phyloP scores from a whole-genome alignment of 1,284 basidiomycete genomes.

The Trichosporon sp. region DNA sequence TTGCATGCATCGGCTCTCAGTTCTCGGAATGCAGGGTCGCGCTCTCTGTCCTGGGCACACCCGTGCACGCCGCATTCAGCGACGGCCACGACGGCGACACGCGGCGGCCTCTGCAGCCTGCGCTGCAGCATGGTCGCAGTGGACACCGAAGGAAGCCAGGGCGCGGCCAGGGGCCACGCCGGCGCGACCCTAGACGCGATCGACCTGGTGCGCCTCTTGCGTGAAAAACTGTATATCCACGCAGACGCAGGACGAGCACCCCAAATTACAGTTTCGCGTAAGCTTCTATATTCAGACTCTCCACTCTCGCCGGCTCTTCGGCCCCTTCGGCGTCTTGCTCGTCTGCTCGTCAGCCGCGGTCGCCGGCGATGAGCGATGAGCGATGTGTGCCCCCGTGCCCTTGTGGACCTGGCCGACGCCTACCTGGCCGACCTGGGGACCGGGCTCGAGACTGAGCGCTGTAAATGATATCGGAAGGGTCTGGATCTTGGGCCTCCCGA shows the following conservation, averaged over 20 bases:
- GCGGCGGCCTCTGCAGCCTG: too few species aligned
- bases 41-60: not conserved
- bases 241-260: not conserved
- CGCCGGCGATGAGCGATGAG: not conserved
- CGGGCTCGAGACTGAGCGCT: too few species aligned
- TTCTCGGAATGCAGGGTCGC: too few species aligned
- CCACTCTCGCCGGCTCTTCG: too few species aligned
- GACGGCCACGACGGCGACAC: not conserved
- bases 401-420: too few species aligned
- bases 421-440: too few species aligned
- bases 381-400: too few species aligned
- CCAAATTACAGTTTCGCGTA: not conserved
- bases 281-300: not conserved
- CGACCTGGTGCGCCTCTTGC: not conserved
- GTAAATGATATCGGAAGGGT: not conserved
- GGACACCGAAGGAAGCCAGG: not conserved
- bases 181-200: not conserved
- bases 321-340: too few species aligned
- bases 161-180: too few species aligned
- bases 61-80: too few species aligned
- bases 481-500: not conserved
- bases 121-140: too few species aligned
- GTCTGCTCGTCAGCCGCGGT: too few species aligned
- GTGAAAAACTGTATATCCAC: not conserved
- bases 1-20: not conserved